Base-by-base conservation (phyloP, 768 basidiomycete species). In the Podaxis sp. region DNA sequence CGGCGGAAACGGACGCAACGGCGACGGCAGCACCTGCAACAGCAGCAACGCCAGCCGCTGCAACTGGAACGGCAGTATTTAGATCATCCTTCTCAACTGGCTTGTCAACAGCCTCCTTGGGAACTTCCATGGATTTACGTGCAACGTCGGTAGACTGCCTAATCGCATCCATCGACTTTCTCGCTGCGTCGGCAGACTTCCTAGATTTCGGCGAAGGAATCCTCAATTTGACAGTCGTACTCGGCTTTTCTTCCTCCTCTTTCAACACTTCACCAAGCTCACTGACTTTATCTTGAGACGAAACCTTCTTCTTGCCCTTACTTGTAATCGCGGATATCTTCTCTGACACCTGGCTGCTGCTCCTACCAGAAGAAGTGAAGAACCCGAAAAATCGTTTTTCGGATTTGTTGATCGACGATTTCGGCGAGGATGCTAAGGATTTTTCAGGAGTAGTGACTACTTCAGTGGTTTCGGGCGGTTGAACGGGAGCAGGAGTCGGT, bases 231-330 rank as follows among this genome's bases (percentile, higher is more conserved):
- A 70, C 70, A 46, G 33, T 39, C 24, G 63, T 24, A 11, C 52
- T 46, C 7, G 57, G 51, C 26, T 54, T 57, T 19, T 24, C 39
- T 4, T 75, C 77, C 3, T 78, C 79, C 66, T 90, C 88, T 22
- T 78, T 73, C 36, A 90, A 67, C 15, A 86, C 76, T 69, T 91
- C 90, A 9, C 90, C 90, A 82, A 89, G 80, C 75, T 92, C 90
- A 17, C 87, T 88, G 22, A 87, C 74, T 33, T 52, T n/a, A 24
- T 22, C 48, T 26, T 15, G 36, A 8, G 44, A n/a, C 1, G 63
- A 70, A 56, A 64, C 72, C 68, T 71, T 76, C 71, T 77, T 82
- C 30, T 74, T 77, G 46, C 74, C 72, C 64, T 63, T 73, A 51
- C 51, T 72, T 69, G 68, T 76, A 66, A 76, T 74, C 46, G 64